Evolutionary conservation across 768 basidiomycete species (phyloP).

Genomic region (Dendrothele bispora): DNA sequence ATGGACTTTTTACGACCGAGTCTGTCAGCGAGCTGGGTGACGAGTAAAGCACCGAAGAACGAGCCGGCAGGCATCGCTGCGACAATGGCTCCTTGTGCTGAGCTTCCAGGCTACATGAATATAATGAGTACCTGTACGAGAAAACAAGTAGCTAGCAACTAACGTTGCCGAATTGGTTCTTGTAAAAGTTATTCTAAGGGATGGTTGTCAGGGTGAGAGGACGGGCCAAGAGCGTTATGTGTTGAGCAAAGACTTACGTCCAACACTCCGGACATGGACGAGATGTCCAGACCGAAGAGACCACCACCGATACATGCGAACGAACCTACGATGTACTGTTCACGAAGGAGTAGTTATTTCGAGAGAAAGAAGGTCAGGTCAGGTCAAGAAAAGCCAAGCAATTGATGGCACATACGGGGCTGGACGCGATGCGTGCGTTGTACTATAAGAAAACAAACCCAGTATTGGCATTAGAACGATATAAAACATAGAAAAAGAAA

Average conservation of each 20-base stretch:
- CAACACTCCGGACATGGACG: slow-evolving; percentile 79
- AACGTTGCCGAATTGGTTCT: slow-evolving; percentile 35
- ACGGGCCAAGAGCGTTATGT: neutral
- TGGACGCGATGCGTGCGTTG: slow-evolving; percentile 53
- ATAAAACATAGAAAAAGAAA: too few species aligned
- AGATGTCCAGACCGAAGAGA: slow-evolving; percentile 79
- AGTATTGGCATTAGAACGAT: too few species aligned
- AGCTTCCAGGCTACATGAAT: slow-evolving; percentile 41
- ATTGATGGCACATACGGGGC: slow-evolving; percentile 48
- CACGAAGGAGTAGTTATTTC: neutral
- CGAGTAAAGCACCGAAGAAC: slow-evolving; percentile 62
- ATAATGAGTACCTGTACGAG: neutral
- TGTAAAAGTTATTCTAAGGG: slow-evolving; percentile 37
- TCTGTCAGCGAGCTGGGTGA: slow-evolving; percentile 61
- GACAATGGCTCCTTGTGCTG: slow-evolving; percentile 71
- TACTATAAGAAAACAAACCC: slow-evolving; percentile 34
- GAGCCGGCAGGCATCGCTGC: slow-evolving; percentile 80
- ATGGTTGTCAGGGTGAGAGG: too few species aligned
- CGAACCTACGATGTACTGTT: slow-evolving; percentile 71
- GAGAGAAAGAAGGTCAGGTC: neutral
- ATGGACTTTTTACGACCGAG: slow-evolving; percentile 68
- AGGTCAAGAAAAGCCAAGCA: too few species aligned
- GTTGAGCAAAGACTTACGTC: slow-evolving; percentile 36
- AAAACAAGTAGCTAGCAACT: slow-evolving; percentile 6
- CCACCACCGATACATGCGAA: slow-evolving; percentile 84